Evolutionary conservation across 805 yeast genomes (phyloP).

Genomic region (Saturnispora kantuleensis): DNA sequence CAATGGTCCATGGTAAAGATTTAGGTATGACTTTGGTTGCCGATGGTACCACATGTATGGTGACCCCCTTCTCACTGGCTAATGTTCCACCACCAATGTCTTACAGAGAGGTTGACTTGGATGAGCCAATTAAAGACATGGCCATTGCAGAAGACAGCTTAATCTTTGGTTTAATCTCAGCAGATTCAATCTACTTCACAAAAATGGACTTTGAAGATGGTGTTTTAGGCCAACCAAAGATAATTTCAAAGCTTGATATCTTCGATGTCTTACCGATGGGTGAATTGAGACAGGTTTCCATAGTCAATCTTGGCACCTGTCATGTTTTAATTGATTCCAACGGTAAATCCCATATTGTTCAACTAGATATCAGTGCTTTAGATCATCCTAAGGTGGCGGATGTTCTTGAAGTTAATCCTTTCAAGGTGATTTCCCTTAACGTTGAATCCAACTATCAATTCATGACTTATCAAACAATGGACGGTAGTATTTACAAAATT

Average conservation of each 20-base stretch:
- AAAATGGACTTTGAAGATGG: conserved; percentile 35
- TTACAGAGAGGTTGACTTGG: conserved; percentile 52
- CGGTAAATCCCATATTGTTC: conserved; percentile 28
- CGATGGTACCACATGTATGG: conserved; percentile 60
- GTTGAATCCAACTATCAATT: conserved; percentile 42
- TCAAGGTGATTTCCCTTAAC: conserved; percentile 44
- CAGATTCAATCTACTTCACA: conserved; percentile 37
- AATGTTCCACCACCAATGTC: conserved; percentile 94
- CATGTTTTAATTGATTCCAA: conserved; percentile 52
- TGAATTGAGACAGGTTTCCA: conserved; percentile 50
- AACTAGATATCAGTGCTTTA: conserved; percentile 35
- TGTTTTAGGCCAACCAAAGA: conserved; percentile 34
- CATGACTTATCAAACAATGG: conserved; percentile 50
- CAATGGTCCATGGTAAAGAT: conserved; percentile 58
- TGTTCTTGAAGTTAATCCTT: conserved; percentile 36
- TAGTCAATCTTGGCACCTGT: conserved; percentile 39
- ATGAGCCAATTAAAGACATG: conserved; percentile 47
- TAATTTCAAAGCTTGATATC: conserved; percentile 28
- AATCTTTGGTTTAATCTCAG: conserved; percentile 46
- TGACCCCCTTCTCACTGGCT: conserved; percentile 78
- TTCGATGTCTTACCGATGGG: conserved; percentile 29
- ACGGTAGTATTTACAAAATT: conserved; percentile 45
- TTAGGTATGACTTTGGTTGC: conserved; percentile 70
- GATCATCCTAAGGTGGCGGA: conserved; percentile 33
- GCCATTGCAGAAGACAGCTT: conserved; percentile 56